These are phyloP conservation scores for Penicillium manginii DNA, from an alignment of 495 filamentous ascomycete species.

Conservation along the genomic window DNA sequence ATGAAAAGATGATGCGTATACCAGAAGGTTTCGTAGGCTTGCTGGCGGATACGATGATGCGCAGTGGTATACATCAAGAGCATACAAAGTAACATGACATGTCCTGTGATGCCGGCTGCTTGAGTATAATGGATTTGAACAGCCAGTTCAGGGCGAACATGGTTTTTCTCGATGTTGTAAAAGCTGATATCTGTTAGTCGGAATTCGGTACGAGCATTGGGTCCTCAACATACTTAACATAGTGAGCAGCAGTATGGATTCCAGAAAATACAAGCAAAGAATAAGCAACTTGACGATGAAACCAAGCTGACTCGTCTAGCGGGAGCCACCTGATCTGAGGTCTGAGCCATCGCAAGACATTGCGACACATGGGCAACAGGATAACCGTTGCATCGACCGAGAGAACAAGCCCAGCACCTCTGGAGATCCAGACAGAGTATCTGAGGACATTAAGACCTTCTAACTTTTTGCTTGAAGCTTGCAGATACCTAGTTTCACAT, in stretches of 20 bases:
- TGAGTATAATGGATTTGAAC: constrained; percentile 93
- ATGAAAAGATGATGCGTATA: constrained; percentile 98
- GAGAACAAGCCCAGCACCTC: constrained; percentile 85
- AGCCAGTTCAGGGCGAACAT: constrained; percentile 78
- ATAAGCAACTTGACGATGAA: constrained; percentile 95
- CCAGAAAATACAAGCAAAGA: constrained; percentile 79
- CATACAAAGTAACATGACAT: constrained; percentile 99
- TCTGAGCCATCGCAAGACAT: constrained; percentile 77
- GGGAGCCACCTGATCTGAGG: constrained; percentile 89
- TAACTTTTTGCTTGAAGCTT: constrained; percentile 66
- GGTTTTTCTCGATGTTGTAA: constrained; percentile 88
- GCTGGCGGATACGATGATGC: constrained; percentile 90
- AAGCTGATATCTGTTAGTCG: constrained; percentile 63
- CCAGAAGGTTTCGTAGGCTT: constrained; percentile 98
- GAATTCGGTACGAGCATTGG: not conserved
- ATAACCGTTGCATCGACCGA: constrained; percentile 86
- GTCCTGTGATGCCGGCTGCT: constrained; percentile 90
- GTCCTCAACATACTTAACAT: constrained; percentile 79
- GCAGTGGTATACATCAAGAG: constrained; percentile 97
- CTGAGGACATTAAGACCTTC: constrained; percentile 77
- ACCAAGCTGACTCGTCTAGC: constrained; percentile 94
- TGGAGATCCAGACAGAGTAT: constrained; percentile 93
- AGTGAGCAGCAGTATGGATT: constrained; percentile 79
- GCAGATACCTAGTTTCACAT: constrained; percentile 67
- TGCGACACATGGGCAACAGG: constrained; percentile 92